Evolutionary conservation across 2,329 filamentous ascomycete species (phyloP), one percentile per base, ranked within the genome.

Genomic region (Exophiala aquamarina): DNA sequence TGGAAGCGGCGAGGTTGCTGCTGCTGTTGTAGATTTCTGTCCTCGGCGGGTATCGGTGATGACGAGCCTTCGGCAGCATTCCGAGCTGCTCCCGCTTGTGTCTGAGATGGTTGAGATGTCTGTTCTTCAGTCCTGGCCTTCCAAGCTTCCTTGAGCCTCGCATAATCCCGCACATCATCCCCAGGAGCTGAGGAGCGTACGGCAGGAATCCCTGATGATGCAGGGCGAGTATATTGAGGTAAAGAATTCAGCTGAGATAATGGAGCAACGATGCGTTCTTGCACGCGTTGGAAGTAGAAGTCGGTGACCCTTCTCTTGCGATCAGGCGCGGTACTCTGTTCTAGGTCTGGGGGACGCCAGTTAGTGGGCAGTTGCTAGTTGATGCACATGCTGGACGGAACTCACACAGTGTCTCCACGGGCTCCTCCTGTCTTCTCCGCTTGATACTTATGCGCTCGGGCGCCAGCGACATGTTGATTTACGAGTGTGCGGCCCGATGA

Each of bases 371-470:
- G 18, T 41, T 34, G 14, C 36, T 5, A 17, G 21, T 28, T 29
- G 5, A 6, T 14, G 7, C 7, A 8, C 20, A 14, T 32, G 28
- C 26, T 33, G 9, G 19, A 45, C 37, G 28, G 59, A 58, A 40
- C n/a, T n/a, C 71, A 76, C 73, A 74, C 40, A 79, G 65, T 17
- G 72, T 70, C 50, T 81, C 77, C n/a, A 79, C 72, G 3, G 78
- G 76, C 38, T 77, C 75, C 44, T 81, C 77, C 45, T 74, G 72
- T 45, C 77, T 73, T 55, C 78, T 76, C 46, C 78, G 71, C 65
- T 81, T 82, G 60, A 82, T 72, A 18, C 70, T 72, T 41, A 77
- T 74, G 32, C 73, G 69, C 44, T 76, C 73, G 32, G 74, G 74
- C 35, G 73, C 71, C 31, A 72, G 58, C 20, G 72, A 47, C 72